Evolutionary conservation across 2,329 filamentous ascomycete species (phyloP).

Genomic region (Hypomyces perniciosus): DNA sequence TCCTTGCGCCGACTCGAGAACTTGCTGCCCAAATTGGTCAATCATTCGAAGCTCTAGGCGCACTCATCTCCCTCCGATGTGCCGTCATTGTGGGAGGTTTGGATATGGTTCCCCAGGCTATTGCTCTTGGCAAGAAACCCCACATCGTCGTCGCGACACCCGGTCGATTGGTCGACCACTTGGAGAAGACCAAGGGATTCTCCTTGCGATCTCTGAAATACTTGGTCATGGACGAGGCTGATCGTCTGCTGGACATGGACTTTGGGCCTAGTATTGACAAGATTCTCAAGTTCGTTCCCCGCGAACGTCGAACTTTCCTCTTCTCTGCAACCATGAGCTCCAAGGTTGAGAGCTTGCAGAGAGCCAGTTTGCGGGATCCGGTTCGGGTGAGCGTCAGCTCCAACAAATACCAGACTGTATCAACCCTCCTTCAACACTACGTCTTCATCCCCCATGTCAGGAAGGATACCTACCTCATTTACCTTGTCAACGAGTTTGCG

Average conservation of each 20-base stretch:
- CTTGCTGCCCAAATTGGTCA: constrained; percentile 86
- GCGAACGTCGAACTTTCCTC: constrained; percentile 73
- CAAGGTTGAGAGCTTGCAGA: constrained; percentile 87
- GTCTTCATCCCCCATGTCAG: constrained; percentile 78
- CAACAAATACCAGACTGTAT: constrained; percentile 86
- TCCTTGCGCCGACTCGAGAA: constrained; percentile 90
- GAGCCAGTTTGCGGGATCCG: constrained; percentile 80
- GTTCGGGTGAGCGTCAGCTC: constrained; percentile 74
- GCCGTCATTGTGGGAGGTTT: constrained; percentile 87
- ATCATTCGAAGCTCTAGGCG: constrained; percentile 80
- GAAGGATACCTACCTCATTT: constrained; percentile 87
- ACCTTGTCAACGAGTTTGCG: constrained; percentile 76
- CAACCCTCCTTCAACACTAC: constrained; percentile 80
- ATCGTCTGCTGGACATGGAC: constrained; percentile 85
- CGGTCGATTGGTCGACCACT: constrained; percentile 79
- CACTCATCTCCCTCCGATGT: constrained; percentile 79
- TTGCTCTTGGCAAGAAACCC: constrained; percentile 90
- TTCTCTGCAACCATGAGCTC: constrained; percentile 93
- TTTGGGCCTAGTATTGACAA: constrained; percentile 92
- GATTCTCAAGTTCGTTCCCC: constrained; percentile 80
- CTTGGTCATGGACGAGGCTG: constrained; percentile 92
- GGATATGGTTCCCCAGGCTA: constrained; percentile 89
- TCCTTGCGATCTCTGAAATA: constrained; percentile 76
- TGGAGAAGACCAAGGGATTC: constrained; percentile 97
- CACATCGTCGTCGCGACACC: constrained; percentile 92